Percentiles rank a stretch among this genome's conserved stretches.
phyloP scores from a whole-genome alignment of 805 yeast species.

The Sugiyamaella mastotermitis region DNA sequence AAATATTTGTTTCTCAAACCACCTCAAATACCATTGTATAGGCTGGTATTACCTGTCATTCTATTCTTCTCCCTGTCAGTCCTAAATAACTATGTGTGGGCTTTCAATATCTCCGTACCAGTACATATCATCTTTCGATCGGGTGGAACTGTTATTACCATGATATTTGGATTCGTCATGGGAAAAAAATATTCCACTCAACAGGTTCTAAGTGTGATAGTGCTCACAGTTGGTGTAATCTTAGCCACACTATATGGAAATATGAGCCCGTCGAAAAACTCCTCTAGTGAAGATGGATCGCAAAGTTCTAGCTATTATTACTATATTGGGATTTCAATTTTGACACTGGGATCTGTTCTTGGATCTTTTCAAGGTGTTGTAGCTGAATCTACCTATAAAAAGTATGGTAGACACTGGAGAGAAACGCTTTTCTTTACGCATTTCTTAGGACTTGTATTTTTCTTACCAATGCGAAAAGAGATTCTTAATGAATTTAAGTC shows the following conservation, averaged over 20 bases:
- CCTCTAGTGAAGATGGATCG: constrained; percentile 5
- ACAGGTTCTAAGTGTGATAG: constrained; percentile 46
- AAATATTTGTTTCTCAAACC: constrained; percentile 28
- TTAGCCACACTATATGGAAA: constrained; percentile 31
- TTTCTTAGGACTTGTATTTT: constrained; percentile 48
- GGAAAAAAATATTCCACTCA: constrained; percentile 41
- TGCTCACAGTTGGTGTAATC: constrained; percentile 52
- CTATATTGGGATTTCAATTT: constrained; percentile 36
- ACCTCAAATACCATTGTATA: constrained; percentile 26
- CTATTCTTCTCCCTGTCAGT: constrained; percentile 47
- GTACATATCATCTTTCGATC: constrained; percentile 63
- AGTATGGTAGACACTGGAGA: constrained; percentile 56
- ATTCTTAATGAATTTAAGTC: constrained; percentile 30
- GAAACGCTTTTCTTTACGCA: constrained; percentile 61
- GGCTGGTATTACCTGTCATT: constrained; percentile 42
- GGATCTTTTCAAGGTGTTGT: constrained; percentile 54
- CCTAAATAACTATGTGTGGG: constrained; percentile 54
- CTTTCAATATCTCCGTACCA: constrained; percentile 55
- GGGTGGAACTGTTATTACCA: constrained; percentile 55
- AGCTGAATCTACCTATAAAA: constrained; percentile 44
- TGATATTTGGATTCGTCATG: constrained; percentile 46
- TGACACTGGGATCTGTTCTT: constrained; percentile 44
- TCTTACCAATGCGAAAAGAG: constrained; percentile 33
- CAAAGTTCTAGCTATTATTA: constrained; percentile 10
- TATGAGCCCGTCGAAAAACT: constrained; percentile 9